These are phyloP conservation scores for Syzygium oleosum DNA, from an alignment of 345 rosid species.

Conservation along the genomic window DNA sequence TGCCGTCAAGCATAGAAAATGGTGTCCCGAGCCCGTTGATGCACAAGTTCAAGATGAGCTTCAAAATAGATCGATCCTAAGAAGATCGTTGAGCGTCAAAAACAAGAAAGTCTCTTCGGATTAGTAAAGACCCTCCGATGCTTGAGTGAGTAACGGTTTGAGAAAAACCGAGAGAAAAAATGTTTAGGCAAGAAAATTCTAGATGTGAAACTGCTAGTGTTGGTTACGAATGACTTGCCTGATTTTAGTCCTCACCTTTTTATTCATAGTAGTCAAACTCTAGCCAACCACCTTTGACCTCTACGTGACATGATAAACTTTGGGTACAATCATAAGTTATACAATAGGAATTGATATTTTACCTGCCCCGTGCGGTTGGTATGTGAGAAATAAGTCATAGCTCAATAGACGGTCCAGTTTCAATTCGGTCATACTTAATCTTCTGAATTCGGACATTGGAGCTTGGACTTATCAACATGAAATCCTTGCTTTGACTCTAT, in stretches of 20 bases:
- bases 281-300: not conserved
- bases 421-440: not conserved
- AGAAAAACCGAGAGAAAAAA: not conserved
- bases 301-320: not conserved
- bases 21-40: not conserved
- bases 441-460: too few species aligned
- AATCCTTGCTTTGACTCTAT: too few species aligned
- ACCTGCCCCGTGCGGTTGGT: not conserved
- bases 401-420: not conserved
- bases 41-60: not conserved
- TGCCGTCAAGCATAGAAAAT: not conserved
- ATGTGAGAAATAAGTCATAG: not conserved
- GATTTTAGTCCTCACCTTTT: not conserved
- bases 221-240: not conserved
- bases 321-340: not conserved
- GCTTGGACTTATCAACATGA: too few species aligned
- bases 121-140: not conserved
- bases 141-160: not conserved
- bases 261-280: not conserved
- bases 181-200: too few species aligned
- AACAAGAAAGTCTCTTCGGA: not conserved
- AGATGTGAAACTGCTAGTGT: not conserved
- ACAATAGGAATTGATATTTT: not conserved
- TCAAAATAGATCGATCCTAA: not conserved
- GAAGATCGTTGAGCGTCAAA: not conserved